Conservation (phyloP, 164 flowering plant species). For the Piper betle region DNA sequence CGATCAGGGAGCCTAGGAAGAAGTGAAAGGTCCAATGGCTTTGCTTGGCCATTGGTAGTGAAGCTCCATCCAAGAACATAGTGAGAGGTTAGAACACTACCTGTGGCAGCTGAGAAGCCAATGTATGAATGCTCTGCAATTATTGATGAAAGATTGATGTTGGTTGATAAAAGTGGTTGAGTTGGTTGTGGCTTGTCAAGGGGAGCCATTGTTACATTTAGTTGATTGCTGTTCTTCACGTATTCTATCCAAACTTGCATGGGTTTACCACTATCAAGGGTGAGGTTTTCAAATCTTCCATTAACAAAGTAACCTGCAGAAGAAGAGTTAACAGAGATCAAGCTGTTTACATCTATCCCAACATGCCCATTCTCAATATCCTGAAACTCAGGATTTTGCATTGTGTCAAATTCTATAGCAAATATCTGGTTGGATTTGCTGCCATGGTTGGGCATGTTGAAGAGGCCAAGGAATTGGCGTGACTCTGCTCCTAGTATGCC, state of each 20-base stretch:
- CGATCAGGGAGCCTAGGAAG: constrained; percentile 20
- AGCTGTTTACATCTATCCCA: constrained; percentile 32
- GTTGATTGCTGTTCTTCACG: constrained; percentile 10
- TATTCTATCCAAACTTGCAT: constrained; percentile 39
- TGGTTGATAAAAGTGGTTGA: constrained; percentile 26
- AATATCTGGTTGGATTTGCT: constrained; percentile 21
- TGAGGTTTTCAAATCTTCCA: background rate
- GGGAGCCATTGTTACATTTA: constrained; percentile 30
- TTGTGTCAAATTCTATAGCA: constrained; percentile 42
- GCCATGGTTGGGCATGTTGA: constrained; percentile 17
- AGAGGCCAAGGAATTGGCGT: constrained; percentile 30
- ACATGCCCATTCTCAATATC: constrained; percentile 32
- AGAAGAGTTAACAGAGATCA: constrained; percentile 8
- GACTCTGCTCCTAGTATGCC: constrained; percentile 14
- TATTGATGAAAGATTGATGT: constrained; percentile 35
- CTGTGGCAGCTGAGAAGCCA: constrained; percentile 46
- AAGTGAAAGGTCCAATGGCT: constrained; percentile 15
- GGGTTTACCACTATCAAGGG: constrained; percentile 10
- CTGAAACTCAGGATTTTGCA: constrained; percentile 10
- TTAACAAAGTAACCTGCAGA: constrained; percentile 15
- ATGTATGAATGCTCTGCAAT: constrained; percentile 27
- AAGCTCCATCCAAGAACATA: constrained; percentile 54
- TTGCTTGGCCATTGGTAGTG: constrained; percentile 18
- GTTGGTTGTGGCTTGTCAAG: constrained; percentile 18
- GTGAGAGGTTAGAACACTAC: constrained; percentile 25